Evolutionary conservation across 495 filamentous ascomycete genomes (phyloP).

Genomic region (Hypoxylon lienhwacheense): DNA sequence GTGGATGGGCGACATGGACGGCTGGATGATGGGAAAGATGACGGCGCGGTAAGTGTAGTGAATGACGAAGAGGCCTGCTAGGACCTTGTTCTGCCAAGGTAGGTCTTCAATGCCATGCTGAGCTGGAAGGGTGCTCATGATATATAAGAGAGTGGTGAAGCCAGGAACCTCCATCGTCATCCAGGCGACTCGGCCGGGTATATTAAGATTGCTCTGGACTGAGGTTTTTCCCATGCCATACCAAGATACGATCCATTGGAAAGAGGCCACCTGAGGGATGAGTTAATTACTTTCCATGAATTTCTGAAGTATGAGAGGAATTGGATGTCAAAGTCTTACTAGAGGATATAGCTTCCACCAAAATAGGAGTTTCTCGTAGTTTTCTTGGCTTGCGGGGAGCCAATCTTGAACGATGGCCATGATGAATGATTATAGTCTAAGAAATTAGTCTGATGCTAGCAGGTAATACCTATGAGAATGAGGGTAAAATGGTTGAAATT

Average conservation of each 20-base stretch:
- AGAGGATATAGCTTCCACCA: conserved; percentile 55
- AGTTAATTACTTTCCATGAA: conserved; percentile 6
- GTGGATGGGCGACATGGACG: conserved; percentile 89
- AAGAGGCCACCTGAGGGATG: conserved; percentile 51
- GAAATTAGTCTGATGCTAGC: not conserved
- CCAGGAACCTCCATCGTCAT: conserved; percentile 81
- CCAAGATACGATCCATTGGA: conserved; percentile 66
- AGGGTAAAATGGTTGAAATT: not conserved
- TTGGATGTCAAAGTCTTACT: conserved; percentile 29
- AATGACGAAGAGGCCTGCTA: conserved; percentile 66
- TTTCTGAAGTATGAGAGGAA: not conserved
- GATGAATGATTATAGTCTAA: too few relatives aligned
- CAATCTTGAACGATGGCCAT: conserved; percentile 50
- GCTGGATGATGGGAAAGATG: conserved; percentile 77
- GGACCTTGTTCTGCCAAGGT: conserved; percentile 69
- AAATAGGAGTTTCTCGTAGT: conserved; percentile 52
- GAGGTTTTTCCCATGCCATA: conserved; percentile 90
- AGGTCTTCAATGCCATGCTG: conserved; percentile 53
- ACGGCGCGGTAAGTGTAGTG: conserved; percentile 92
- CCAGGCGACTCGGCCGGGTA: conserved; percentile 89
- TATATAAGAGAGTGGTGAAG: conserved; percentile 75
- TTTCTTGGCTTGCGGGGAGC: conserved; percentile 56
- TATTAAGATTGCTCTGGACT: conserved; percentile 66
- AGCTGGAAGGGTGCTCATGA: conserved; percentile 65
- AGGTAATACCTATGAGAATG: not conserved